Percentiles rank a stretch among this genome's conserved stretches.
Conservation (phyloP, 78 protist genomes). For the Protostelium mycophagum region DNA sequence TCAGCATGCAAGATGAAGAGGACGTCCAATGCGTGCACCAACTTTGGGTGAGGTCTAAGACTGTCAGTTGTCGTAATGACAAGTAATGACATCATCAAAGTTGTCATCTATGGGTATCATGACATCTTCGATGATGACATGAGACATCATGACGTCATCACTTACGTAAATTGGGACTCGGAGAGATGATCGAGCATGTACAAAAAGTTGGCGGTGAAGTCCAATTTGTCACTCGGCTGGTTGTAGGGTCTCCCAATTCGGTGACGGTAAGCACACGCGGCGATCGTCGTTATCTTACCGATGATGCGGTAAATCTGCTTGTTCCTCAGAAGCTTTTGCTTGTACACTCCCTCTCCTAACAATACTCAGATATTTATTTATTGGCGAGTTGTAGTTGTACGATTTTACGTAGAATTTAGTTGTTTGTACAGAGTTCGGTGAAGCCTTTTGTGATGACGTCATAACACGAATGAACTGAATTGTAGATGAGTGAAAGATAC, state of each 20-base stretch:
- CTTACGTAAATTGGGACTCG: background rate
- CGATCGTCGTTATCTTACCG: constrained; percentile 73
- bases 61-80: background rate
- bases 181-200: constrained; percentile 62
- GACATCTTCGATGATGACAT: background rate
- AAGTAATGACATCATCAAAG: background rate
- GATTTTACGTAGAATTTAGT: too few relatives aligned
- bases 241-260: constrained; percentile 60
- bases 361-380: too few relatives aligned
- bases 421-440: background rate
- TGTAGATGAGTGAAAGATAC: constrained; percentile 19
- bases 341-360: constrained; percentile 28
- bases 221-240: constrained; percentile 37
- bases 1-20: constrained; percentile 82
- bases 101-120: background rate
- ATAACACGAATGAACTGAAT: background rate
- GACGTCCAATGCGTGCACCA: constrained; percentile 62
- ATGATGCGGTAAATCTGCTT: constrained; percentile 57
- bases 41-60: constrained; percentile 42
- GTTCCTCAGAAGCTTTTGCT: constrained; percentile 11
- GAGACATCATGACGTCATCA: background rate
- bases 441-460: background rate
- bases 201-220: constrained; percentile 56
- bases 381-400: too few relatives aligned
- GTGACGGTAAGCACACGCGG: constrained; percentile 73